Evolutionary conservation across 192 early-diverging fungal genomes (phyloP).

Genomic region (Entophlyctis helioformis): DNA sequence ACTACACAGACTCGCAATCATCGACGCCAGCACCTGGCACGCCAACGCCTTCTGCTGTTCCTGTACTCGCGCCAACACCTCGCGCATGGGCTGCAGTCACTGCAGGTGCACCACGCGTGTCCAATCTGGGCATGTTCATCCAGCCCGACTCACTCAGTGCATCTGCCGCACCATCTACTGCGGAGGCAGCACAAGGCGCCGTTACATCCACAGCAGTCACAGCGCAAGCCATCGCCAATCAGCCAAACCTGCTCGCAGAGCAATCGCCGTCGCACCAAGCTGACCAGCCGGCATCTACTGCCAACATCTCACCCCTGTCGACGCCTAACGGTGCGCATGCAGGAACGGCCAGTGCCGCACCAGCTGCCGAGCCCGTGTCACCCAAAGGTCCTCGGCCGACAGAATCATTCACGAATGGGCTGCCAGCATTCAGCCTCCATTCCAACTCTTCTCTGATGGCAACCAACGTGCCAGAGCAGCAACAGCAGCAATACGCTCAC

Average conservation of each 20-base stretch:
- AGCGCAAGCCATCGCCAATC: background rate
- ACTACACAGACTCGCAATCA: background rate
- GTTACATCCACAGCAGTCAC: background rate
- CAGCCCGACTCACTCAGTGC: slow-evolving; percentile 4
- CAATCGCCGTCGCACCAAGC: slow-evolving; percentile 2
- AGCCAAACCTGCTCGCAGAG: background rate
- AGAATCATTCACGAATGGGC: no score
- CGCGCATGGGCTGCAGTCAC: background rate
- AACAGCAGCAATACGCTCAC: slow-evolving; percentile 5
- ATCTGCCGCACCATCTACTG: slow-evolving; percentile 3
- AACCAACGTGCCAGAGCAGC: no score
- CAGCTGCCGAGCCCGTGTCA: no score
- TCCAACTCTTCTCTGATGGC: no score
- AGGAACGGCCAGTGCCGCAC: background rate
- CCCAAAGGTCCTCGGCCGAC: no score
- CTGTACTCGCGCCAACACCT: background rate
- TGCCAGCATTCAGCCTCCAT: no score
- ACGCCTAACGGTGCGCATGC: no score
- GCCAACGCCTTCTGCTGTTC: background rate
- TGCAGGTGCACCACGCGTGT: background rate
- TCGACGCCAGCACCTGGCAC: background rate
- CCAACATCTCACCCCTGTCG: no score
- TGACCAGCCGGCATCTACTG: no score
- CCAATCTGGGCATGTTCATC: slow-evolving; percentile 5
- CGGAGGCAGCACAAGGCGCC: background rate